Conservation (phyloP, 2,329 filamentous ascomycete species). For the Exophiala viscosa region DNA sequence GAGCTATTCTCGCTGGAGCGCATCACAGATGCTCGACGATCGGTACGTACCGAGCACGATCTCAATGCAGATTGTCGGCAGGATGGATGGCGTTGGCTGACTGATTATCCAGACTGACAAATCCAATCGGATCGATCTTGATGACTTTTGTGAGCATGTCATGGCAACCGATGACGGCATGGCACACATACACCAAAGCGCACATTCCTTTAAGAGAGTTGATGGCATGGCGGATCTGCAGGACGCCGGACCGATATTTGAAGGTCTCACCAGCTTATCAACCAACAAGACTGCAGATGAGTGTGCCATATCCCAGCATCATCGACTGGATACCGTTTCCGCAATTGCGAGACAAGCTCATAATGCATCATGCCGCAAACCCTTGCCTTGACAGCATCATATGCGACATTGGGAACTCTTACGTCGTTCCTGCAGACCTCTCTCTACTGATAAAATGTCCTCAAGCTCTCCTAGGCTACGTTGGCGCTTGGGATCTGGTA, state of each 20-base stretch:
- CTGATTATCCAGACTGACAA: conserved; percentile 3
- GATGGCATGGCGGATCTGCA: conserved; percentile 12
- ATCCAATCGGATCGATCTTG: conserved; percentile 8
- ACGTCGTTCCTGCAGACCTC: conserved; percentile 12
- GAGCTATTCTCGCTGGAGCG: neutral
- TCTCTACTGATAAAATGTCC: conserved; percentile 4
- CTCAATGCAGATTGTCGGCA: neutral
- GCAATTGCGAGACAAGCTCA: conserved; percentile 14
- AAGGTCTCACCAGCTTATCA: conserved; percentile 1
- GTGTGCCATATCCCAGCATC: conserved; percentile 5
- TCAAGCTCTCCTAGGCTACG: conserved; percentile 3
- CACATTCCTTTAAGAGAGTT: conserved; percentile 5
- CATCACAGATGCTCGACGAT: too few relatives aligned
- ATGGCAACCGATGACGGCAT: conserved; percentile 15
- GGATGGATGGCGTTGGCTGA: neutral
- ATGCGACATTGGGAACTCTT: conserved; percentile 17
- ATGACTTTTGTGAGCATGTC: conserved; percentile 11
- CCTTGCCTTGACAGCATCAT: conserved; percentile 10
- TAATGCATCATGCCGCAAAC: conserved; percentile 13
- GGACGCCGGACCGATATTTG: conserved; percentile 5
- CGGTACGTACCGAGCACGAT: too few relatives aligned
- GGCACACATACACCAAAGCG: conserved; percentile 13
- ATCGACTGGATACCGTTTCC: conserved; percentile 17
- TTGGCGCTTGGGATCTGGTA: conserved; percentile 17
- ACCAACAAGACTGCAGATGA: conserved; percentile 15